These are phyloP conservation scores for Termitomyces sp. DNA, from an alignment of 768 basidiomycete genomes.

Conservation along the genomic window DNA sequence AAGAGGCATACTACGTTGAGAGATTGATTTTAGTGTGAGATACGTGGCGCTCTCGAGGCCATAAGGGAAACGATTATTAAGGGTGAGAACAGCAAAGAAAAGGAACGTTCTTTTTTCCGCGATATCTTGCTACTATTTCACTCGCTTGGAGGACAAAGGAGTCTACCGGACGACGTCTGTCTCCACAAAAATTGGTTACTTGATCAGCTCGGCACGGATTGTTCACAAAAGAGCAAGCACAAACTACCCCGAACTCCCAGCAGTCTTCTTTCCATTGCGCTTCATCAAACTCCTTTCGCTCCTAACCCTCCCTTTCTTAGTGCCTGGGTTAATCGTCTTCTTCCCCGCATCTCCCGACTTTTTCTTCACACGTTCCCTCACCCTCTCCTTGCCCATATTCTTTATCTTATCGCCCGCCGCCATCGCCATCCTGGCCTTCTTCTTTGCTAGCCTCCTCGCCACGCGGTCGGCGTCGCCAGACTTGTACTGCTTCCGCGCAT, in stretches of 20 bases:
- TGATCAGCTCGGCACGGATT: too few species aligned
- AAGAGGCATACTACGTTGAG: too few species aligned
- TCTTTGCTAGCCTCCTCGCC: slow-evolving; percentile 85
- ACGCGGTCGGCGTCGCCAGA: slow-evolving; percentile 74
- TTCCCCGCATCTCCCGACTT: slow-evolving; percentile 22
- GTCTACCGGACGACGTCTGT: too few species aligned
- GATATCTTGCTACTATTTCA: too few species aligned
- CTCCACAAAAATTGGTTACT: too few species aligned
- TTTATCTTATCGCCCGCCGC: slow-evolving; percentile 26
- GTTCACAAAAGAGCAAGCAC: too few species aligned
- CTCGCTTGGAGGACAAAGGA: too few species aligned
- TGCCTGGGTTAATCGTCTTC: slow-evolving; percentile 22
- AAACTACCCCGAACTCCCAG: not conserved
- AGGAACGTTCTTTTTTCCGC: too few species aligned
- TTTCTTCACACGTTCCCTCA: slow-evolving; percentile 46
- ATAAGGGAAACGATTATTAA: too few species aligned
- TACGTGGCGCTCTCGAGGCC: too few species aligned
- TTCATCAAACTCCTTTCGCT: slow-evolving; percentile 50
- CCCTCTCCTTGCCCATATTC: slow-evolving; percentile 39
- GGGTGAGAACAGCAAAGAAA: too few species aligned
- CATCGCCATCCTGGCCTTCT: slow-evolving; percentile 64
- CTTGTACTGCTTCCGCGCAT: slow-evolving; percentile 83
- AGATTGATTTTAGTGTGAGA: too few species aligned
- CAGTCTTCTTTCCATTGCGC: slow-evolving; percentile 55
- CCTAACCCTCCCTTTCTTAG: slow-evolving; percentile 45